These are phyloP conservation scores for Citrullus mucosospermus DNA, from an alignment of 306 rosid genomes.

Conservation along the genomic window DNA sequence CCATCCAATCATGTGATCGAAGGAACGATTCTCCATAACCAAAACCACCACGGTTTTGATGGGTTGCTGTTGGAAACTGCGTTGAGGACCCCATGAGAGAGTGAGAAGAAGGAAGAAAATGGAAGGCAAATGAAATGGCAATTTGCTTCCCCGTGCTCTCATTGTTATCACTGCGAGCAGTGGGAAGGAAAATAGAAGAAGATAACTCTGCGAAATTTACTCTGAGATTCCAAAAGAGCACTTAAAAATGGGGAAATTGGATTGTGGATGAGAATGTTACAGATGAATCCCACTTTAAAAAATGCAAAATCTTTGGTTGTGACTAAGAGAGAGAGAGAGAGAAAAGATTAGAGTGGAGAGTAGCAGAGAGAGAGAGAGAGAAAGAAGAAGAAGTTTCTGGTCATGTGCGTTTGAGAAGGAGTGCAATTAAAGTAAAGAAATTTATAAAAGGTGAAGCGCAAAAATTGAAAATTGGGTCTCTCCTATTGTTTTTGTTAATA, in stretches of 20 bases:
- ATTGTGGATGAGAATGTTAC: conserved; percentile 4
- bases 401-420: neutral
- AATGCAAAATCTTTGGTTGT: neutral
- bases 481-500: neutral
- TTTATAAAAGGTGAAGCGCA: neutral
- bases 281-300: neutral
- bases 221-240: neutral
- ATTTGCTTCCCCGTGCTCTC: conserved; percentile 15
- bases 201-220: neutral
- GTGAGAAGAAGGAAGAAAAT: conserved; percentile 33
- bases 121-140: conserved; percentile 16
- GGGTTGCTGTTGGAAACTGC: conserved; percentile 35
- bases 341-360: neutral
- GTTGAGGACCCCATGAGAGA: conserved; percentile 25
- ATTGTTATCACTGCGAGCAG: conserved; percentile 10
- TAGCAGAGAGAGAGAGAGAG: neutral
- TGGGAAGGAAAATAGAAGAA: neutral
- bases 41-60: conserved; percentile 80
- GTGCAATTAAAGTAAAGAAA: neutral
- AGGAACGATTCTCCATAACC: conserved; percentile 93
- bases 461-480: neutral
- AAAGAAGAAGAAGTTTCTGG: neutral
- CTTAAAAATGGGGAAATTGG: neutral
- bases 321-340: neutral
- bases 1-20: conserved; percentile 95